Conservation (phyloP, 2,329 filamentous ascomycete species). For the Xylariaceae sp. region DNA sequence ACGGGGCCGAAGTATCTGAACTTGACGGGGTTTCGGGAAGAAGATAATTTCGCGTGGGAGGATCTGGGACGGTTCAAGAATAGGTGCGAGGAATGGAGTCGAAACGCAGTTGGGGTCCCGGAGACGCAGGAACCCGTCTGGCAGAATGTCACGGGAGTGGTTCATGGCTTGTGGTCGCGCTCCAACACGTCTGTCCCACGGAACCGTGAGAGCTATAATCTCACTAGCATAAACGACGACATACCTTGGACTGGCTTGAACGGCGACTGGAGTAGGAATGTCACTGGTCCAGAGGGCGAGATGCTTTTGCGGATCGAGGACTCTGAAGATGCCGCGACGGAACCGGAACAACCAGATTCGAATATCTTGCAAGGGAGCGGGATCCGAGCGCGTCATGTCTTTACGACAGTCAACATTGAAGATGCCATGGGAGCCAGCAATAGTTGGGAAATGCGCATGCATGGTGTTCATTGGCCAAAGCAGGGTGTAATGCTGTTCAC, state of each 20-base stretch:
- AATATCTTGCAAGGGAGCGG: slow-evolving; percentile 37
- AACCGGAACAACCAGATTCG: slow-evolving; percentile 38
- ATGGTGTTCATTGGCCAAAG: slow-evolving; percentile 81
- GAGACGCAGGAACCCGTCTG: slow-evolving; percentile 52
- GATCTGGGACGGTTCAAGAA: slow-evolving; percentile 61
- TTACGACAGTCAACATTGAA: slow-evolving; percentile 64
- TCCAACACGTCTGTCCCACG: slow-evolving; percentile 43
- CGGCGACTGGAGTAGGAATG: slow-evolving; percentile 67
- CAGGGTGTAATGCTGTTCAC: slow-evolving; percentile 74
- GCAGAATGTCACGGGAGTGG: slow-evolving; percentile 69
- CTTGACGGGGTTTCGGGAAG: slow-evolving; percentile 68
- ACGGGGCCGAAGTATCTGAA: slow-evolving; percentile 50
- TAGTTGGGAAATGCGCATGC: slow-evolving; percentile 72
- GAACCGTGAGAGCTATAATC: slow-evolving; percentile 51
- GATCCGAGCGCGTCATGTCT: slow-evolving; percentile 61
- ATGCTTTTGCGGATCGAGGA: slow-evolving; percentile 64
- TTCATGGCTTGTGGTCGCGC: slow-evolving; percentile 71
- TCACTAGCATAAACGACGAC: slow-evolving; percentile 58
- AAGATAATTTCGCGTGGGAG: slow-evolving; percentile 74
- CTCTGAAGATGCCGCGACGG: slow-evolving; percentile 38
- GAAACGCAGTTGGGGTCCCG: slow-evolving; percentile 42
- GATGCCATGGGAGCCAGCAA: slow-evolving; percentile 64
- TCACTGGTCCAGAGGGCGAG: slow-evolving; percentile 66
- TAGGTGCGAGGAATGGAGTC: slow-evolving; percentile 57
- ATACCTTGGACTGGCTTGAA: slow-evolving; percentile 58